phyloP scores from a whole-genome alignment of 768 basidiomycete genomes.

The Kockovaella imperatae region DNA sequence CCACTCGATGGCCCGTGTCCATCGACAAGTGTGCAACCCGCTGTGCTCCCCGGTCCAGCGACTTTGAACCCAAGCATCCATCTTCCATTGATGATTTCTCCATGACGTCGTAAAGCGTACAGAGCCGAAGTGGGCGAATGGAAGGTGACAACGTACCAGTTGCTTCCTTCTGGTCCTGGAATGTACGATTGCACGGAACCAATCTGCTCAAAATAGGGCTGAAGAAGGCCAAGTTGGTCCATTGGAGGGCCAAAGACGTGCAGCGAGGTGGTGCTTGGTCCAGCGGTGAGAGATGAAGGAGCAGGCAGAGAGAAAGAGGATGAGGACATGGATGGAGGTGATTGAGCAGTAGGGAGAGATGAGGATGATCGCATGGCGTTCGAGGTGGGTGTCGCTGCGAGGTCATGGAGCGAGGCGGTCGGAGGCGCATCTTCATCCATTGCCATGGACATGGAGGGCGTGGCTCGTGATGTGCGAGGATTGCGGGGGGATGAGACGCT shows the following conservation, averaged over 20 bases:
- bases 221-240: constrained; percentile 13
- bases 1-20: background rate
- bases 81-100: constrained; percentile 30
- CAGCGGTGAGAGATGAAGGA: constrained; percentile 19
- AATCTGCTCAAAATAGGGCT: constrained; percentile 16
- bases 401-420: constrained; percentile 23
- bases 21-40: constrained; percentile 4
- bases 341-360: background rate
- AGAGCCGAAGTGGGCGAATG: constrained; percentile 14
- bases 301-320: constrained; percentile 5
- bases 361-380: background rate
- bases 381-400: constrained; percentile 6
- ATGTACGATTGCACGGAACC: constrained; percentile 22
- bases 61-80: constrained; percentile 35
- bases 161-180: constrained; percentile 29
- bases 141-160: constrained; percentile 32
- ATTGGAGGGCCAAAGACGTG: constrained; percentile 35
- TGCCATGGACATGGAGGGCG: background rate
- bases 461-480: constrained; percentile 2
- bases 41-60: background rate
- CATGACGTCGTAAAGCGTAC: constrained; percentile 27
- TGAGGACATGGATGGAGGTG: background rate
- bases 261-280: constrained; percentile 21
- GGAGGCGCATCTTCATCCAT: constrained; percentile 38
- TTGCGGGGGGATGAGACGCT: constrained; percentile 11